Percentiles rank a stretch among this genome's conserved stretches.
Evolutionary conservation across 2,329 filamentous ascomycete species (phyloP).

Genomic region (Clonostachys chloroleuca): DNA sequence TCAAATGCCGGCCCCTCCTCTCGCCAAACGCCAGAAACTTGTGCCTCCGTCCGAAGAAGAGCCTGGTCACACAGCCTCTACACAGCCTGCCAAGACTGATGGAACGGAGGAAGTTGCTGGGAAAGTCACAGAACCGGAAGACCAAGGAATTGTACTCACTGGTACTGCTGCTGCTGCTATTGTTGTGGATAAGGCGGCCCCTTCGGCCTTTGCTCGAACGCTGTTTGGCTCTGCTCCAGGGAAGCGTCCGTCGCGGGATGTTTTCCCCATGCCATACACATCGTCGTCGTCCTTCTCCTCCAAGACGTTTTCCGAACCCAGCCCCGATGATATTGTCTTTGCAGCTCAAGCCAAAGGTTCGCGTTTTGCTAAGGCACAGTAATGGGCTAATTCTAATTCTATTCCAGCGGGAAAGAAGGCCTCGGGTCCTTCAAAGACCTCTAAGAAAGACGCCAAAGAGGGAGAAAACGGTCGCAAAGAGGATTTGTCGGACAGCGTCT

Average conservation of each 20-base stretch:
- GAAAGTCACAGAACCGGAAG: not conserved
- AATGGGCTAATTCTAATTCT: conserved; percentile 48
- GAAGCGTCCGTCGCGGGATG: conserved; percentile 16
- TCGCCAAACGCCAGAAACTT: conserved; percentile 16
- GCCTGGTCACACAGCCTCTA: too few relatives aligned
- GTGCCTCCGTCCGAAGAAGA: not conserved
- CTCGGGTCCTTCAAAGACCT: conserved; percentile 7
- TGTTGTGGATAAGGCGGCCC: conserved; percentile 17
- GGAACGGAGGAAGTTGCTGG: not conserved
- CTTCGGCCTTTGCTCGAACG: conserved; percentile 53
- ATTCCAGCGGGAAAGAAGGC: conserved; percentile 43
- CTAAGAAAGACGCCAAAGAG: conserved; percentile 15
- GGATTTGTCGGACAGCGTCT: conserved; percentile 16
- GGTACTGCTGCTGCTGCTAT: conserved; percentile 4
- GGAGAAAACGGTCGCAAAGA: conserved; percentile 17
- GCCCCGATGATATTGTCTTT: conserved; percentile 85
- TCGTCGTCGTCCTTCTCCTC: conserved; percentile 42
- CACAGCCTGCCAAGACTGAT: too few relatives aligned
- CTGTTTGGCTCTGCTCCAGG: conserved; percentile 40
- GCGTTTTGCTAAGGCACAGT: conserved; percentile 47
- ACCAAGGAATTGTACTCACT: not conserved
- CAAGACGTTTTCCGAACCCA: conserved; percentile 76
- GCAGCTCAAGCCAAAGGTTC: conserved; percentile 88
- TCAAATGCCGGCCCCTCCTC: conserved; percentile 3
- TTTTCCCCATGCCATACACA: conserved; percentile 44